phyloP scores from a whole-genome alignment of 305 asterid species.

The Solanum chacoense region DNA sequence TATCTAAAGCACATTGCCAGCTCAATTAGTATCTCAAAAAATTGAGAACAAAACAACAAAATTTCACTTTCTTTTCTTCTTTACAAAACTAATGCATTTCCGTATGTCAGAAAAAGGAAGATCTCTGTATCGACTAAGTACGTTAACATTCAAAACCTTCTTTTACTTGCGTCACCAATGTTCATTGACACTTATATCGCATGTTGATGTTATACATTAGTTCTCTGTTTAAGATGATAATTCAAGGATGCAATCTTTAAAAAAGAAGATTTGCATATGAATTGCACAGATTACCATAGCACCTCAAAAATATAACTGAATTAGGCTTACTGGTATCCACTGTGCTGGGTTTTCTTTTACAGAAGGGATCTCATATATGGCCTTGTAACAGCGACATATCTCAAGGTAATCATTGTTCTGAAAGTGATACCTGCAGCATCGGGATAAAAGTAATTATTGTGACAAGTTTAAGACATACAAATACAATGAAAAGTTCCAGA shows the following conservation, averaged over 20 bases:
- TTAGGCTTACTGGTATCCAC: conserved; percentile 64
- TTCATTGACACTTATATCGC: not conserved
- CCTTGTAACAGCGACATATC: conserved; percentile 88
- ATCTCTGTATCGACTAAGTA: not conserved
- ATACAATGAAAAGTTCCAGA: not conserved
- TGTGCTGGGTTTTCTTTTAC: conserved; percentile 66
- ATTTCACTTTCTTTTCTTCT: not conserved
- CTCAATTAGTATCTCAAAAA: not conserved
- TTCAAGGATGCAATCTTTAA: not conserved
- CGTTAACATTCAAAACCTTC: not conserved
- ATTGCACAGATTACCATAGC: not conserved
- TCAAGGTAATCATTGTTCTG: conserved; percentile 89
- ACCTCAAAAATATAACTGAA: not conserved
- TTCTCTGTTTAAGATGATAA: not conserved
- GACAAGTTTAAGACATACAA: not conserved
- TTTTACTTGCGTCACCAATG: not conserved
- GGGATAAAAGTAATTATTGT: not conserved
- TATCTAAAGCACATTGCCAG: not conserved
- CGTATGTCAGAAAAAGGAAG: not conserved
- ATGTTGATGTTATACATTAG: not conserved
- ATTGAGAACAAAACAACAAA: not conserved
- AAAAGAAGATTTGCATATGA: not conserved
- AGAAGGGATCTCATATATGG: conserved; percentile 85
- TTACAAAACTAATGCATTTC: not conserved
- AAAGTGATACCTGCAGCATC: conserved; percentile 55